Percentiles rank a stretch among this genome's conserved stretches.
Conservation (phyloP, 345 rosid genomes). For the Limnanthes douglasii region DNA sequence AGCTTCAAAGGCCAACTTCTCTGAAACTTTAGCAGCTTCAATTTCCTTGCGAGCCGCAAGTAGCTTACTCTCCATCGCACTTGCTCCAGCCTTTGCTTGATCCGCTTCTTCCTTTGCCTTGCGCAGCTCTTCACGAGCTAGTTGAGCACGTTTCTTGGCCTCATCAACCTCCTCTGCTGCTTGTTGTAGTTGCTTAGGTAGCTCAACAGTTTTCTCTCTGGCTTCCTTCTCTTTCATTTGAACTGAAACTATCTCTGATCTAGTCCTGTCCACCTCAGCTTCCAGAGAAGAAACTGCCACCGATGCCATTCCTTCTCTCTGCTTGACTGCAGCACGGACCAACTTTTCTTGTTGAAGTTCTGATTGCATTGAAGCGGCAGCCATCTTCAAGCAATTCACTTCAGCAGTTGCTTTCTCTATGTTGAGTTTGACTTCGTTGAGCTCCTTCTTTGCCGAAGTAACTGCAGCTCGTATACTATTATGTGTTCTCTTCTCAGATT, state of each 20-base stretch:
- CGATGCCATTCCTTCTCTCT: slow-evolving; percentile 70
- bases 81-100: slow-evolving; percentile 54
- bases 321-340: slow-evolving; percentile 30
- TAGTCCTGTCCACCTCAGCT: slow-evolving; percentile 47
- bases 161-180: slow-evolving; percentile 59
- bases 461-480: slow-evolving; percentile 37
- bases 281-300: slow-evolving; percentile 60
- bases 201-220: slow-evolving; percentile 32
- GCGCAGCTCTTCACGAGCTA: slow-evolving; percentile 54
- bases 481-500: slow-evolving; percentile 26
- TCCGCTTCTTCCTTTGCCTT: slow-evolving; percentile 65
- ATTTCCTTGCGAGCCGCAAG: slow-evolving; percentile 62
- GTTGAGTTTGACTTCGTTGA: slow-evolving; percentile 63
- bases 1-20: slow-evolving; percentile 74
- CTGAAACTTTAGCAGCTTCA: slow-evolving; percentile 81
- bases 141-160: slow-evolving; percentile 44
- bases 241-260: slow-evolving; percentile 25
- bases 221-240: slow-evolving; percentile 48
- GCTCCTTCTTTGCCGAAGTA: slow-evolving; percentile 69
- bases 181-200: slow-evolving; percentile 55
- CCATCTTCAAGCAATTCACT: slow-evolving; percentile 57
- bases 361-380: slow-evolving; percentile 38
- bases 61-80: slow-evolving; percentile 39
- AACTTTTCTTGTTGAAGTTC: slow-evolving; percentile 56
- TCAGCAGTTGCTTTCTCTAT: slow-evolving; percentile 60